A percentile compares a stretch with the other conserved stretches of the same genome.
Evolutionary conservation across 768 basidiomycete species (phyloP).

Genomic region (Imleria badia): DNA sequence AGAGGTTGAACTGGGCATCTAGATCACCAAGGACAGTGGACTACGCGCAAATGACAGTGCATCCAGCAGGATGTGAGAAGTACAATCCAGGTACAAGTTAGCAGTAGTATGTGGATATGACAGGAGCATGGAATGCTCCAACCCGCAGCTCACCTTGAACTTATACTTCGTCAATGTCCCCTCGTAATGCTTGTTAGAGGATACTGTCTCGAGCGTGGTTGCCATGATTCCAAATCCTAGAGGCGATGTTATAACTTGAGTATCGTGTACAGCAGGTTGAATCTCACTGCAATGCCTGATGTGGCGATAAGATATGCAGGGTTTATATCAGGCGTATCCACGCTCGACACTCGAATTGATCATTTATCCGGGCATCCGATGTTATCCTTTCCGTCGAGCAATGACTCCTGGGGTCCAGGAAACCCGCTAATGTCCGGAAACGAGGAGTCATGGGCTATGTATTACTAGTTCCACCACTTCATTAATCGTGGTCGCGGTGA

Average conservation of each 20-base stretch:
- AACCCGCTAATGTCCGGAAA: neutral
- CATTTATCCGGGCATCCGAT: neutral
- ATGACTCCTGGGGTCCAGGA: too few species aligned
- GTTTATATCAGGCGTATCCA: neutral
- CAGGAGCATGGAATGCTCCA: too few species aligned
- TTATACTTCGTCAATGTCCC: constrained; percentile 86
- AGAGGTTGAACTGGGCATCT: constrained; percentile 83
- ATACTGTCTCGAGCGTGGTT: constrained; percentile 59
- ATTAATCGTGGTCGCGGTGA: neutral
- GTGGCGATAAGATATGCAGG: neutral
- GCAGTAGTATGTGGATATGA: neutral
- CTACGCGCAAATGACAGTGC: constrained; percentile 38
- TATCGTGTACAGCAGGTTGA: neutral
- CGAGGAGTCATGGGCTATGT: too few species aligned
- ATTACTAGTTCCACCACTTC: neutral
- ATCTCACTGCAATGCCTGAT: neutral
- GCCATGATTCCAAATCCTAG: constrained; percentile 12
- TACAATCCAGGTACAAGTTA: neutral
- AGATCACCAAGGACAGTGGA: constrained; percentile 69
- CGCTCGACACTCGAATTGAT: neutral
- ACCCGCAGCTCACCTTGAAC: constrained; percentile 55
- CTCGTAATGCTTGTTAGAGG: constrained; percentile 75
- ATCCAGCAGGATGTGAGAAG: neutral
- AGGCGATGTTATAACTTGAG: too few species aligned
- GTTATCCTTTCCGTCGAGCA: neutral